phyloP scores from a whole-genome alignment of 2,329 filamentous ascomycete species.

The Beauveria varroae region DNA sequence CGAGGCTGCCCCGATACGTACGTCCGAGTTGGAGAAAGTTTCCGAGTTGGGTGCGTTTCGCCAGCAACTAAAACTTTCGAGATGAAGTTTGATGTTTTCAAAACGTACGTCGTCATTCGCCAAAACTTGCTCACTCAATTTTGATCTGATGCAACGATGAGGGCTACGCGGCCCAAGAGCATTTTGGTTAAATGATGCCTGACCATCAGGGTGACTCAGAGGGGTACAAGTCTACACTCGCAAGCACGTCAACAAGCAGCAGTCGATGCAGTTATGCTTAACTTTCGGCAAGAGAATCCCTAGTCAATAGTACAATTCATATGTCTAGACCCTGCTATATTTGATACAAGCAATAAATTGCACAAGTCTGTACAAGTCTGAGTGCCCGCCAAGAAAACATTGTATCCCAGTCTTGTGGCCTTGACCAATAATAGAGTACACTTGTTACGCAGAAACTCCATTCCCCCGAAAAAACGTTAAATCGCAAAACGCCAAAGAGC shows the following conservation, averaged over 20 bases:
- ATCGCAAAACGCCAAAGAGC: conserved; percentile 14
- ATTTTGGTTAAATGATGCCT: background rate
- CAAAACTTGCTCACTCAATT: background rate
- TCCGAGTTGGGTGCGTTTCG: background rate
- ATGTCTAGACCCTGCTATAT: too few relatives aligned
- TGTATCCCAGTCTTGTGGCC: background rate
- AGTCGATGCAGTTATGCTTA: too few relatives aligned
- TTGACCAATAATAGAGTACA: background rate
- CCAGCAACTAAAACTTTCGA: too few relatives aligned
- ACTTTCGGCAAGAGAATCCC: too few relatives aligned
- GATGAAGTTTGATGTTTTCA: background rate
- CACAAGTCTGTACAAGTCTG: background rate
- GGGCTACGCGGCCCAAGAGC: too few relatives aligned
- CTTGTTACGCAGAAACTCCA: background rate
- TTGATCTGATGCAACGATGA: background rate
- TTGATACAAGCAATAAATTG: background rate
- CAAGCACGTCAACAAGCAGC: background rate
- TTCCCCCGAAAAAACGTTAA: background rate
- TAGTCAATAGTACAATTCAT: too few relatives aligned
- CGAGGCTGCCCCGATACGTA: too few relatives aligned
- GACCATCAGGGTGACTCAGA: background rate
- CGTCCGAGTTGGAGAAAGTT: background rate
- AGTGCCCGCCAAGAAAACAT: background rate
- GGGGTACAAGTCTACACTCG: background rate
- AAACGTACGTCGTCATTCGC: background rate